Base-by-base conservation (phyloP, 2,329 filamentous ascomycete genomes). In the Pseudogymnoascus sp. region DNA sequence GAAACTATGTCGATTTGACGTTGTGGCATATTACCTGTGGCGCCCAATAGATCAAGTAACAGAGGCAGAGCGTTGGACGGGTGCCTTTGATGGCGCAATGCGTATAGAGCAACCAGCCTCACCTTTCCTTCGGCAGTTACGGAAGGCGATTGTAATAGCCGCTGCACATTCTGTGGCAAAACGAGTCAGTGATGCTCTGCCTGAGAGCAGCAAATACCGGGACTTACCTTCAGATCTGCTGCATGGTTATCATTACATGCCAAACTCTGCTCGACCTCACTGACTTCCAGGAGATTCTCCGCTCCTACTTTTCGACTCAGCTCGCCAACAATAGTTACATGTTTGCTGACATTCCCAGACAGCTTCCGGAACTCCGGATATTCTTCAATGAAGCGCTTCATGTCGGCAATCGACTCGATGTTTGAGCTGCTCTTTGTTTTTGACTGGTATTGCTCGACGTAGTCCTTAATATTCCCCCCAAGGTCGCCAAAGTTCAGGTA, bases 341-440 rank as follows among this genome's bases (percentile, higher is more conserved):
- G 95, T 74, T 99, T 99, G 78, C 93, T 97, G 62, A 99, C 95
- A 69, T 99, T 99, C 39, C 95, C 93, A 1, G 95, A 97, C 1
- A 99, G 84, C 72, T 97, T 96, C 64, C 95, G 87, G 75, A 99
- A 99, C 74, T 99, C 95, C 1, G 95, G 95, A 73, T 97, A 99
- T 72, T 99, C 95, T 75, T 99, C 95, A 63, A 99, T 96, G 71
- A 99, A 99, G 47, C 93, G 90, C 76, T 99, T 99, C 96, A 99
- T 99, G 74, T 99, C 95, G 63, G 89, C 83, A 73, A 99, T 97
- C 14, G 93, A 97, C 73, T 99, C 95, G 66, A 99, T 93, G 73
- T 96, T 95, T 74, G 92, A 90, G 70, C 88, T 96, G 70, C 89
- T 96, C 73, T 97, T 93, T n/a, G 93, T 96, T 75, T 96, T 97